Evolutionary conservation across 495 filamentous ascomycete genomes (phyloP).

Genomic region (Trichoderma gamsii): DNA sequence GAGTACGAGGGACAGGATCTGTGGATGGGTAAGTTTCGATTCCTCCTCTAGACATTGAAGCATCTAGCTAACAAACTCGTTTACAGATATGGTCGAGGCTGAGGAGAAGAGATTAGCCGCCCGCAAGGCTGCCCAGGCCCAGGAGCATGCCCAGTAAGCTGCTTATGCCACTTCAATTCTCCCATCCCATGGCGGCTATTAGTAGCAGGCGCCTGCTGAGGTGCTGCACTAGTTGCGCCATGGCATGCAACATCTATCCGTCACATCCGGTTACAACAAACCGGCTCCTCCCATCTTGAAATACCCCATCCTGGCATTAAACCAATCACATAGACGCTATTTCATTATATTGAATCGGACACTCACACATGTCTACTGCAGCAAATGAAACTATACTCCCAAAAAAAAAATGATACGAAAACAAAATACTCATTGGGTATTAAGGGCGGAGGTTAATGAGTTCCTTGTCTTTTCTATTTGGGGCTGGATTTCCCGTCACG

Average conservation of each 20-base stretch:
- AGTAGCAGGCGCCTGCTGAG: not conserved
- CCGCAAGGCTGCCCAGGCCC: conserved; percentile 40
- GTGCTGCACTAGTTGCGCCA: not conserved
- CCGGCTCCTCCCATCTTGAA: not conserved
- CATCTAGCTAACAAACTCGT: conserved; percentile 19
- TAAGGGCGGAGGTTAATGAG: not conserved
- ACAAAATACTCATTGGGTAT: not conserved
- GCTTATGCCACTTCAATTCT: conserved; percentile 6
- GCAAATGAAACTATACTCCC: not conserved
- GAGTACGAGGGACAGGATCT: conserved; percentile 73
- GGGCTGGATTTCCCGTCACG: not conserved
- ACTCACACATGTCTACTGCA: not conserved
- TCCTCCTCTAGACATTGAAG: not conserved
- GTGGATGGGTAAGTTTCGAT: conserved; percentile 62
- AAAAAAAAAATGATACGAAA: not conserved
- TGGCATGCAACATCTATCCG: conserved; percentile 7
- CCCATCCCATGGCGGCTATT: not conserved
- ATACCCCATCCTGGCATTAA: not conserved
- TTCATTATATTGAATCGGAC: not conserved
- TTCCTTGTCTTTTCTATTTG: not conserved
- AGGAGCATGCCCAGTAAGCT: conserved; percentile 18
- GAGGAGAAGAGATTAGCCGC: conserved; percentile 63
- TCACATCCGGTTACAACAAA: not conserved
- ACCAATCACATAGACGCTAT: not conserved
- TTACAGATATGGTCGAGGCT: conserved; percentile 64